phyloP scores from a whole-genome alignment of 495 filamentous ascomycete genomes.

The Haplographium delicatum region DNA sequence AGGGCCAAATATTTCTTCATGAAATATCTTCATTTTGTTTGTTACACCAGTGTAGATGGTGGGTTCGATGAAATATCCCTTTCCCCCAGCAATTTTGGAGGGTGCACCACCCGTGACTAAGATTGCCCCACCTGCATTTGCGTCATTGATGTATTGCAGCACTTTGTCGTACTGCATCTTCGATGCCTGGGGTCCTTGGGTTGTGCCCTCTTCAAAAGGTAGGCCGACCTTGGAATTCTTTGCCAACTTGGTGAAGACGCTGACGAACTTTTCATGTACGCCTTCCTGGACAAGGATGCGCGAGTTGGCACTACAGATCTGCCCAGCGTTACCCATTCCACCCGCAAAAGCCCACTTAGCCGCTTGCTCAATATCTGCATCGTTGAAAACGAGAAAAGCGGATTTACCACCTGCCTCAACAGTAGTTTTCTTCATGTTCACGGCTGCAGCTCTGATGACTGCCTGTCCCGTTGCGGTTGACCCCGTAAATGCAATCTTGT shows the following conservation, averaged over 20 bases:
- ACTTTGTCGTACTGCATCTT: conserved; percentile 87
- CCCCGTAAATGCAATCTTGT: conserved; percentile 94
- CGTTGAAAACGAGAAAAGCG: conserved; percentile 79
- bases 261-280: conserved; percentile 78
- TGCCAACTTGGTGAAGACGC: conserved; percentile 66
- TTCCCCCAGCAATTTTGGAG: conserved; percentile 57
- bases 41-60: conserved; percentile 90
- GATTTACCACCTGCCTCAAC: conserved; percentile 93
- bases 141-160: conserved; percentile 75
- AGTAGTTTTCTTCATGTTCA: conserved; percentile 91
- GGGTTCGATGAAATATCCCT: conserved; percentile 67
- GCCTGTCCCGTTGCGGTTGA: conserved; percentile 80
- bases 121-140: conserved; percentile 80
- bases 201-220: conserved; percentile 81
- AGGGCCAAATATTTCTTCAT: conserved; percentile 93
- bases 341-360: conserved; percentile 66
- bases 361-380: conserved; percentile 84
- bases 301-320: conserved; percentile 91
- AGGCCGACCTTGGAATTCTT: conserved; percentile 74
- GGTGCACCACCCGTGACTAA: conserved; percentile 66
- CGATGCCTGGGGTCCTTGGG: conserved; percentile 91
- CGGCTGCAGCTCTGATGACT: conserved; percentile 87
- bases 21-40: conserved; percentile 77
- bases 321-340: conserved; percentile 73
- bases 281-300: conserved; percentile 83